Evolutionary conservation across 1,284 basidiomycete genomes (phyloP), one percentile per base, ranked within the genome.

Genomic region (Malassezia nana): DNA sequence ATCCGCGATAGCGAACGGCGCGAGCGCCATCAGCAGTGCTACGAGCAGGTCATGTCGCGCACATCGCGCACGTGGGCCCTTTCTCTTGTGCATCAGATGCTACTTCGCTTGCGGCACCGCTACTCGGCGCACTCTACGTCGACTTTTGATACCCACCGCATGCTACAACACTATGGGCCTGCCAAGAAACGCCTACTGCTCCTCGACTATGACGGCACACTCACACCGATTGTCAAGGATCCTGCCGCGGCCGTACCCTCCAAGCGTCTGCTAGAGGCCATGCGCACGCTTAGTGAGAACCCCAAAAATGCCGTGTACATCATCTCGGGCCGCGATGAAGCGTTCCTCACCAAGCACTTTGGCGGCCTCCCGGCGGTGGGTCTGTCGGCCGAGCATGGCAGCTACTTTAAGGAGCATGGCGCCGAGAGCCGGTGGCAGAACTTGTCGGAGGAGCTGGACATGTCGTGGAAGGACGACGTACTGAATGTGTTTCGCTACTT

Each of bases 381-480:
- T 16, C 86, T 98, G 80, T 87, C 84, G 12, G 92, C 94, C 20
- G 92, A 98, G 77, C 94, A 98, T 70, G 94, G 94, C 16, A 86
- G 85, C 39, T 98, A 95, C 77, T 81, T 95, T 54, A 82, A 84
- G 52, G 83, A 83, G 62, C 86, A 85, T 0, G 65, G 71, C 33
- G n/a, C 83, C 15, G 48, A 55, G n/a, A 75, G 74, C 41, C 78
- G 81, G 60, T 98, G 91, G 87, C 80, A 78, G 62, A 92, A 92
- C 75, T 85, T 95, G 72, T 95, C 92, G 20, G 82, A 84, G 74
- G 80, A 80, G 59, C 77, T 98, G 69, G 92, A 98, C 77, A 96
- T 98, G 94, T 83, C 83, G 67, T 98, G 92, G 92, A 92, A 95
- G 87, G 78, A 77, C 52, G 92, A 95, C 76, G 89, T 96, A 30